phyloP scores from a whole-genome alignment of 73 alveolate genomes.

The Blepharisma japonicum region DNA sequence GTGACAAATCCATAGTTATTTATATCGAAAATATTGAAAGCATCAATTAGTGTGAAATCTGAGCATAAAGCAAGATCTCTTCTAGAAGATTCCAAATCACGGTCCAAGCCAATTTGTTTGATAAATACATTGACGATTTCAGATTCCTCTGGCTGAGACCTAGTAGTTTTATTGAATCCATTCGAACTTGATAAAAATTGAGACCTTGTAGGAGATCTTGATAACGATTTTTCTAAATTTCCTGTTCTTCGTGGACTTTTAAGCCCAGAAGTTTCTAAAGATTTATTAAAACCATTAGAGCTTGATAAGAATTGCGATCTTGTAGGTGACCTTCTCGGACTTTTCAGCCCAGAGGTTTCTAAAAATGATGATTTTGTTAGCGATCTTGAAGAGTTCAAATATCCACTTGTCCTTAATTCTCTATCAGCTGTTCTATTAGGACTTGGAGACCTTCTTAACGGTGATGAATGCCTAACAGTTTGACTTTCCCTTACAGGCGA shows the following conservation, averaged over 20 bases:
- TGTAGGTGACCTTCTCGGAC: slow-evolving; percentile 8
- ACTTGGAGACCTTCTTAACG: neutral
- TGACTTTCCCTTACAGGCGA: neutral
- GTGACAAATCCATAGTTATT: slow-evolving; percentile 36
- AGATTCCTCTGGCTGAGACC: slow-evolving; percentile 25
- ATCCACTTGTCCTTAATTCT: neutral
- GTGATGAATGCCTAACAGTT: neutral
- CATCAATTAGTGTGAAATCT: slow-evolving; percentile 53
- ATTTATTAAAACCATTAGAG: neutral
- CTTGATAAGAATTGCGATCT: neutral
- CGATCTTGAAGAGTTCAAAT: neutral
- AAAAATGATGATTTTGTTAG: neutral
- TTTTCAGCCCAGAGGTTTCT: neutral
- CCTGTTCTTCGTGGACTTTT: neutral
- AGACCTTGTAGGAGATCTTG: neutral
- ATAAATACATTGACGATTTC: slow-evolving; percentile 41
- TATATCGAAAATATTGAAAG: slow-evolving; percentile 48
- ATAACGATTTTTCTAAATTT: neutral
- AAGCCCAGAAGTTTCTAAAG: neutral
- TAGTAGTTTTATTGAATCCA: neutral
- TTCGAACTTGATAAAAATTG: neutral
- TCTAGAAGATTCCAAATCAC: slow-evolving; percentile 48
- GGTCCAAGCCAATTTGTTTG: slow-evolving; percentile 41
- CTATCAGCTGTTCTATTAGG: neutral
- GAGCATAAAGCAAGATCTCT: slow-evolving; percentile 40